These are phyloP conservation scores for Tetraselmis striata DNA, from an alignment of 139 green algal genomes.

Conservation along the genomic window DNA sequence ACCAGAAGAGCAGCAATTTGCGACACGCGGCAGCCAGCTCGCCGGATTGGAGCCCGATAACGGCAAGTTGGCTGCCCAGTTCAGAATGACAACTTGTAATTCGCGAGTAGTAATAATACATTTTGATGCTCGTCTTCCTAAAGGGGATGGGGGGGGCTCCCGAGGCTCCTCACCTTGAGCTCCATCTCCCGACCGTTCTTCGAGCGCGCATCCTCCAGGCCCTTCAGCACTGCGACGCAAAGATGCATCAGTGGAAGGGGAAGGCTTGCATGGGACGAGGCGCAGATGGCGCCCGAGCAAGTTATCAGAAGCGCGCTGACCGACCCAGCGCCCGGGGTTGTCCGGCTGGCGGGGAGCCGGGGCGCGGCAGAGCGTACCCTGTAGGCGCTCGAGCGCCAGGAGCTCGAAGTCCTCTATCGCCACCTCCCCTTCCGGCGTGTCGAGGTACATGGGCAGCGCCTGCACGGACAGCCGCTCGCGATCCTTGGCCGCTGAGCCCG, in stretches of 20 bases:
- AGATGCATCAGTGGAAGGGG: too few relatives aligned
- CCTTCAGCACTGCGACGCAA: slow-evolving; percentile 81
- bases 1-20: too few relatives aligned
- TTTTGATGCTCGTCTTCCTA: slow-evolving; percentile 54
- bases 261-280: too few relatives aligned
- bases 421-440: slow-evolving; percentile 61
- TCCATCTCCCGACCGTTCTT: background rate
- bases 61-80: too few relatives aligned
- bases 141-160: too few relatives aligned
- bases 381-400: slow-evolving; percentile 78
- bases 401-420: slow-evolving; percentile 90
- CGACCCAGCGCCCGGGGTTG: too few relatives aligned
- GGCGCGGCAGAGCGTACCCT: slow-evolving; percentile 34
- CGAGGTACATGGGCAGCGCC: slow-evolving; percentile 66
- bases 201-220: slow-evolving; percentile 65
- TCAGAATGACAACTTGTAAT: too few relatives aligned
- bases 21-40: too few relatives aligned
- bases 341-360: too few relatives aligned
- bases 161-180: background rate
- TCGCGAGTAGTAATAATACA: slow-evolving; percentile 34
- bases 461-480: background rate
- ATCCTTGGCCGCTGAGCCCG: background rate
- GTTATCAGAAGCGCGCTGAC: too few relatives aligned
- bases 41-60: too few relatives aligned
- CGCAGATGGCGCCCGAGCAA: background rate